Base-by-base conservation (phyloP, 1,139 yeast species). In the Arxiozyma bovina region DNA sequence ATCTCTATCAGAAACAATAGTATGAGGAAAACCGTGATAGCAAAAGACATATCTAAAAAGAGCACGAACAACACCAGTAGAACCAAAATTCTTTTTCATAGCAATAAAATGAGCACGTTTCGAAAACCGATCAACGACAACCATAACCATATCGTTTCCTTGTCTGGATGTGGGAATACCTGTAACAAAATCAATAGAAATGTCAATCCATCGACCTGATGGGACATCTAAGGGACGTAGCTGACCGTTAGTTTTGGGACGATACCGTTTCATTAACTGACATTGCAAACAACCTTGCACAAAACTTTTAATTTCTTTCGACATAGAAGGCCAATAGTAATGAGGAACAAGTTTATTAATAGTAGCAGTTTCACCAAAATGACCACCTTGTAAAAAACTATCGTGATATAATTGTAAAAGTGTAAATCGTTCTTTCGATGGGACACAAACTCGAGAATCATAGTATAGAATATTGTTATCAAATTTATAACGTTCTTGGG, bases 91-190 rank as follows among this genome's bases (percentile, higher is more conserved):
- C 20, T 53, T 53, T 3, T 42, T 20, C n/a, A 52, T 34, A 4
- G 61, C 55, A 21, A 58, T 57, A 41, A 60, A 60, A 48, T 60
- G 60, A 1, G 56, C 54, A 17, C 58, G 48, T 49, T 61, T 61
- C 15, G 55, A 50, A 40, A 61, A 57, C 12, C 55, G 27, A 38
- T 60, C 58, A 3, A 57, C 60, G 11, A 60, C 60, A 1, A 58
- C 60, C 42, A 60, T 17, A 20, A 54, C 57, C 52, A 57, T 54
- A 34, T 58, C 53, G 6, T 53, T 42, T 1, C 40, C 47, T 7
- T 25, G 25, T 22, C n/a, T 5, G 54, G 38, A 17, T 1, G 41
- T 17, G 4, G 58, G 57, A 1, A 53, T 9, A n/a, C 60, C 60
- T 20, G 57, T 20, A 3, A 48, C 38, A 21, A 58, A 58, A 48